Conservation (phyloP, 805 yeast genomes). For the Isabelozyma heimii region DNA sequence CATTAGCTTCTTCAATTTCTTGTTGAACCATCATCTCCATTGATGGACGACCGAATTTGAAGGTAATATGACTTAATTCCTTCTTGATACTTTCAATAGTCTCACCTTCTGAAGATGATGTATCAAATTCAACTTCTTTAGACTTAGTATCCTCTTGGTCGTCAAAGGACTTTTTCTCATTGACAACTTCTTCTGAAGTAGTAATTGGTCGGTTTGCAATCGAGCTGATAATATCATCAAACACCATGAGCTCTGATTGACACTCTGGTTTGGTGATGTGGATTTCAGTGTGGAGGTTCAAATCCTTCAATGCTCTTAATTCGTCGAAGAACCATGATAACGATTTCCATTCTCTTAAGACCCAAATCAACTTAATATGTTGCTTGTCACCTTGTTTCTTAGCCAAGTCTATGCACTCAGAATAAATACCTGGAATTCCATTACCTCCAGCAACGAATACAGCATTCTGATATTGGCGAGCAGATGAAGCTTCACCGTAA, state of each 20-base stretch:
- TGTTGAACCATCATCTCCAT: slow-evolving; percentile 25
- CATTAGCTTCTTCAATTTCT: slow-evolving; percentile 32
- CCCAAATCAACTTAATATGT: slow-evolving; percentile 33
- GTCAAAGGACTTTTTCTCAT: not conserved
- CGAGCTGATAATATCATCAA: not conserved
- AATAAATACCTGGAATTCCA: slow-evolving; percentile 40
- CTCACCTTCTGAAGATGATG: not conserved
- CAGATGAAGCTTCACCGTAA: slow-evolving; percentile 29
- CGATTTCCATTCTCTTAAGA: slow-evolving; percentile 36
- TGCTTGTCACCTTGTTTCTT: slow-evolving; percentile 8
- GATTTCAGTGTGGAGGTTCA: slow-evolving; percentile 35
- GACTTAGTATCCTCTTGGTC: not conserved
- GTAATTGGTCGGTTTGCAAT: not conserved
- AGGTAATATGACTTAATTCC: slow-evolving; percentile 4
- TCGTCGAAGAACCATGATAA: slow-evolving; percentile 40
- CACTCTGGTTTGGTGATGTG: slow-evolving; percentile 38
- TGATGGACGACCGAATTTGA: slow-evolving; percentile 43
- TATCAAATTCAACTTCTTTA: not conserved
- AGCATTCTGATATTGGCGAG: slow-evolving; percentile 7
- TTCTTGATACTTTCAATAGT: not conserved
- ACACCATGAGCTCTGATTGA: not conserved
- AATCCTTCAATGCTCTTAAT: slow-evolving; percentile 26
- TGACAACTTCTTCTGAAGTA: not conserved
- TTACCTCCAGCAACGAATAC: slow-evolving; percentile 38
- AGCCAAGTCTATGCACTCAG: slow-evolving; percentile 27